Conservation (phyloP, 2,329 filamentous ascomycete species). For the Lithohypha guttulata region DNA sequence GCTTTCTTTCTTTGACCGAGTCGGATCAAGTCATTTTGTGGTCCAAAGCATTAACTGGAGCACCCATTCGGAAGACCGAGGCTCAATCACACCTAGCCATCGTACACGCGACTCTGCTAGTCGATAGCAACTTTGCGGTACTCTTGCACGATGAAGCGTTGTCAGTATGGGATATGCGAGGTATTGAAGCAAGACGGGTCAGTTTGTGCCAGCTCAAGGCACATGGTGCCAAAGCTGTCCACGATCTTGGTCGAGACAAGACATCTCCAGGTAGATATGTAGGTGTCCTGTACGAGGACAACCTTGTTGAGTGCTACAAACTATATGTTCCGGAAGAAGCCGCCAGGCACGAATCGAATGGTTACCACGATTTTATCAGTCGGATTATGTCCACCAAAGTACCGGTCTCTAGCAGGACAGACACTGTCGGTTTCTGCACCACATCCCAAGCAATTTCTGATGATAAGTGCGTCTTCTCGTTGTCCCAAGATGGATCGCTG, state of each 20-base stretch:
- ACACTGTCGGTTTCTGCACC: background rate
- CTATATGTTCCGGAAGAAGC: background rate
- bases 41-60: conserved; percentile 51
- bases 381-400: background rate
- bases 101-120: conserved; percentile 3
- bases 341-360: background rate
- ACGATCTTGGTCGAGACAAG: background rate
- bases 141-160: background rate
- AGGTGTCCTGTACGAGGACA: conserved; percentile 1
- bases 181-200: background rate
- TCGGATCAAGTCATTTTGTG: conserved; percentile 74
- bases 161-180: conserved; percentile 2
- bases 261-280: background rate
- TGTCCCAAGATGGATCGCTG: no score
- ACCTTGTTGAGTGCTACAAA: background rate
- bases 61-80: background rate
- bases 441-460: background rate
- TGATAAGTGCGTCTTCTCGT: background rate
- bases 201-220: background rate
- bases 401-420: background rate
- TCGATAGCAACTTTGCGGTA: background rate
- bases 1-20: conserved; percentile 69
- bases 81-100: background rate
- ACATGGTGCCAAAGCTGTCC: background rate
- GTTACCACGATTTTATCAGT: background rate